These are phyloP conservation scores for Grifola frondosa DNA, from an alignment of 1,284 basidiomycete species.

Conservation along the genomic window DNA sequence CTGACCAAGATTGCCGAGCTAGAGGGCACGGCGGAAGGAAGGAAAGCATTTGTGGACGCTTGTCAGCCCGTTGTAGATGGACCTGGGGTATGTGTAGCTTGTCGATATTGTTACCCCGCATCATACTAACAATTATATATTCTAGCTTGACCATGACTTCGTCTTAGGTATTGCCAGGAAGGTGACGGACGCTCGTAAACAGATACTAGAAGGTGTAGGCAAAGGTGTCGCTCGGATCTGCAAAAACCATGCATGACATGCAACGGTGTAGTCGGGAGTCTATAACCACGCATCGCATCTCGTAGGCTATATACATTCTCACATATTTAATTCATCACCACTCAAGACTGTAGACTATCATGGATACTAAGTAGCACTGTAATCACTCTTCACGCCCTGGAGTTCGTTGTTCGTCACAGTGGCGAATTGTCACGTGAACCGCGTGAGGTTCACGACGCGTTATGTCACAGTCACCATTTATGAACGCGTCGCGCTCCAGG, in stretches of 20 bases:
- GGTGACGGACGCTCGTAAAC: constrained; percentile 65
- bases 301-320: not conserved
- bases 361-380: constrained; percentile 16
- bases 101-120: constrained; percentile 1
- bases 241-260: constrained; percentile 39
- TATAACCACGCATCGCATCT: not conserved
- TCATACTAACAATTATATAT: constrained; percentile 3
- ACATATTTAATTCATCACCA: constrained; percentile 13
- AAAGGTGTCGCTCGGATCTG: constrained; percentile 63
- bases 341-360: constrained; percentile 12
- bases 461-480: constrained; percentile 13
- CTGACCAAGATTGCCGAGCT: constrained; percentile 50
- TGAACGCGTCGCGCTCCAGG: constrained; percentile 7
- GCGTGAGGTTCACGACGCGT: constrained; percentile 14
- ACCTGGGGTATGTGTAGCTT: constrained; percentile 40
- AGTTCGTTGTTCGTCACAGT: not conserved
- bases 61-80: constrained; percentile 43
- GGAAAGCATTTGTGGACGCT: constrained; percentile 50
- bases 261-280: too few species aligned
- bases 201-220: constrained; percentile 66
- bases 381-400: not conserved
- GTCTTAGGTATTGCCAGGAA: constrained; percentile 60
- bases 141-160: constrained; percentile 66
- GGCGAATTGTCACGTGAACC: constrained; percentile 12
- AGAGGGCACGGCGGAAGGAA: constrained; percentile 50